These are phyloP conservation scores for Passiflora organensis DNA, from an alignment of 345 rosid species.

Conservation along the genomic window DNA sequence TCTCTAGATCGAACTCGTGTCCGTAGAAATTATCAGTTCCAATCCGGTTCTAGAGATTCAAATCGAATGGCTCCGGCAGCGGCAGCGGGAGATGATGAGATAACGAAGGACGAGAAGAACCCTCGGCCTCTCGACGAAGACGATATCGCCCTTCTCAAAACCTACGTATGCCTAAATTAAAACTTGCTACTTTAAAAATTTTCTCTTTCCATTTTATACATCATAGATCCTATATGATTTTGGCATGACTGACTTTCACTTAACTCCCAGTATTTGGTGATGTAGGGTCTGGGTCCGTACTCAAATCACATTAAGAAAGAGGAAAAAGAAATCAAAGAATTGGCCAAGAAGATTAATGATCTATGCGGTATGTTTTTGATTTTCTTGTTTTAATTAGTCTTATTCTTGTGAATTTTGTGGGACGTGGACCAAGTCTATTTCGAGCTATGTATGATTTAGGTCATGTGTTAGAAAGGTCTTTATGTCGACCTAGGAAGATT, in stretches of 20 bases:
- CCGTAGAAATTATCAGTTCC: too few relatives aligned
- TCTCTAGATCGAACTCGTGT: neutral
- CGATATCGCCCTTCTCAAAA: slow-evolving; percentile 91
- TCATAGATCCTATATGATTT: too few relatives aligned
- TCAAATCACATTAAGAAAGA: slow-evolving; percentile 75
- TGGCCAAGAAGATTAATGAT: slow-evolving; percentile 87
- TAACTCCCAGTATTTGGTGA: neutral
- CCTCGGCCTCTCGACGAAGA: slow-evolving; percentile 86
- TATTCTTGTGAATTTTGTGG: too few relatives aligned
- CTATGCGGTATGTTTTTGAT: slow-evolving; percentile 51
- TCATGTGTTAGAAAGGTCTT: neutral
- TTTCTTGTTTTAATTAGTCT: neutral
- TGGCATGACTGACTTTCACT: too few relatives aligned
- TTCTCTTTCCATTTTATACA: too few relatives aligned
- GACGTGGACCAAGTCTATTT: neutral
- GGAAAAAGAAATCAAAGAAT: slow-evolving; percentile 87
- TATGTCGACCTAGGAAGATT: neutral
- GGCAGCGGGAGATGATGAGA: slow-evolving; percentile 46
- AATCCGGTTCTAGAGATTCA: neutral
- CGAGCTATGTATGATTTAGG: neutral
- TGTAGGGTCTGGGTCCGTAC: slow-evolving; percentile 93
- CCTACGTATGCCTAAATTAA: slow-evolving; percentile 44
- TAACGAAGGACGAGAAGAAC: slow-evolving; percentile 77
- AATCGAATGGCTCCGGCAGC: slow-evolving; percentile 26
- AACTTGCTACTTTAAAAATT: neutral